Percentiles rank a stretch among this genome's conserved stretches.
Evolutionary conservation across 176 grass and related monocot genomes (phyloP).

Genomic region (Saccharum spontaneum): DNA sequence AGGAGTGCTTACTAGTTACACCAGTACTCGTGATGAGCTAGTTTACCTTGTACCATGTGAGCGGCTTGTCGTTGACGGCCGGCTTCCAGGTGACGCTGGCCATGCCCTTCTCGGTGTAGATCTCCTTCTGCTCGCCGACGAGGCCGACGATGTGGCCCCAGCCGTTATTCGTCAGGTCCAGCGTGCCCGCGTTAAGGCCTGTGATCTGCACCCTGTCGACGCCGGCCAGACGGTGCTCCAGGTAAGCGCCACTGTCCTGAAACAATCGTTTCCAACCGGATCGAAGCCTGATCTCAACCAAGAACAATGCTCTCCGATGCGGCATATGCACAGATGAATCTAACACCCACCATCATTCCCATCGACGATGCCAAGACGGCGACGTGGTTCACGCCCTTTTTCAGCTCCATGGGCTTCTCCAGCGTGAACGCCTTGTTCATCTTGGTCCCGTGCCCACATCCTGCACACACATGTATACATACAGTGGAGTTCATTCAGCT

Average conservation of each 20-base stretch:
- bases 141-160: slow-evolving; percentile 81
- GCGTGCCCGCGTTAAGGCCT: slow-evolving; percentile 79
- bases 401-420: slow-evolving; percentile 49
- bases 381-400: slow-evolving; percentile 63
- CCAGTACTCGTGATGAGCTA: background rate
- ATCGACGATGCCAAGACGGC: slow-evolving; percentile 47
- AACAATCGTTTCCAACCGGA: too few species aligned
- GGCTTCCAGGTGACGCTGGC: slow-evolving; percentile 51
- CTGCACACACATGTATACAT: slow-evolving; percentile 6
- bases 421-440: slow-evolving; percentile 65
- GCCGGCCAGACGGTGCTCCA: slow-evolving; percentile 72
- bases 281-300: background rate
- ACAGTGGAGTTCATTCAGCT: background rate
- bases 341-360: slow-evolving; percentile 28
- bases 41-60: slow-evolving; percentile 72
- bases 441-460: slow-evolving; percentile 63
- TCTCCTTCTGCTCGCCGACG: slow-evolving; percentile 47
- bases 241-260: slow-evolving; percentile 79
- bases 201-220: slow-evolving; percentile 45
- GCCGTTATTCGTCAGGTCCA: slow-evolving; percentile 67
- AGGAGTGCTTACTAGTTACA: too few species aligned
- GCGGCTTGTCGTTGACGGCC: slow-evolving; percentile 12
- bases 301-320: background rate
- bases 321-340: background rate
- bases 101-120: slow-evolving; percentile 47